phyloP scores from a whole-genome alignment of 192 early-diverging fungal genomes.

The Linnemannia elongata region DNA sequence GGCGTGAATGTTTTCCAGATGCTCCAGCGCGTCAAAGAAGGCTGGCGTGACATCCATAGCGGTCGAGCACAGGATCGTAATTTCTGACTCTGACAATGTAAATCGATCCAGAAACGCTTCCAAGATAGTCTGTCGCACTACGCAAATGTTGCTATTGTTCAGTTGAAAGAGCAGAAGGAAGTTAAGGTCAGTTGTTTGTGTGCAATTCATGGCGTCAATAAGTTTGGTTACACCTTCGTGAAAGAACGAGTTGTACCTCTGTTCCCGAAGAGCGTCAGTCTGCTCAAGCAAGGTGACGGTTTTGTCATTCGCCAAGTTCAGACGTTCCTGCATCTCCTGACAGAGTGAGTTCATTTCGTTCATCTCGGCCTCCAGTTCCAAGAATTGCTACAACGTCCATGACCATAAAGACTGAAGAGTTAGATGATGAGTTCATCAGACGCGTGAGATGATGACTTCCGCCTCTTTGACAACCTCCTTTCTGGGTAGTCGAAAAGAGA shows the following conservation, averaged over 20 bases:
- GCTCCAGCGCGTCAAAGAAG: slow-evolving; percentile 81
- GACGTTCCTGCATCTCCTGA: slow-evolving; percentile 70
- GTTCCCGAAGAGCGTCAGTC: slow-evolving; percentile 70
- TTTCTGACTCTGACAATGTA: slow-evolving; percentile 77
- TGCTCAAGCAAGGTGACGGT: slow-evolving; percentile 75
- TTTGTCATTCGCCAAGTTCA: slow-evolving; percentile 68
- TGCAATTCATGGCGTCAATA: too few species aligned
- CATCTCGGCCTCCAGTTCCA: slow-evolving; percentile 71
- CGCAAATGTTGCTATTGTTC: slow-evolving; percentile 63
- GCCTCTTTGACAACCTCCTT: not conserved
- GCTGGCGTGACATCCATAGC: slow-evolving; percentile 62
- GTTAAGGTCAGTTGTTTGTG: not conserved
- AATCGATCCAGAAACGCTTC: slow-evolving; percentile 80
- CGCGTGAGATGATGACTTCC: not conserved
- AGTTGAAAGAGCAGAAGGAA: not conserved
- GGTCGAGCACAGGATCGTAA: slow-evolving; percentile 68
- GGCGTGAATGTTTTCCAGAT: slow-evolving; percentile 76
- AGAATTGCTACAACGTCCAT: slow-evolving; percentile 61
- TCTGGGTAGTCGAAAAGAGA: not conserved
- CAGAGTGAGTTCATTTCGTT: slow-evolving; percentile 70
- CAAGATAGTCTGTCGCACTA: slow-evolving; percentile 67
- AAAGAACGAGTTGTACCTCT: slow-evolving; percentile 62
- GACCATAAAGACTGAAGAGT: not conserved
- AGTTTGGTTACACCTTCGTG: not conserved
- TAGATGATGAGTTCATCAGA: not conserved